Conservation (phyloP, 1,139 yeast species). For the Geotrichum siamense region DNA sequence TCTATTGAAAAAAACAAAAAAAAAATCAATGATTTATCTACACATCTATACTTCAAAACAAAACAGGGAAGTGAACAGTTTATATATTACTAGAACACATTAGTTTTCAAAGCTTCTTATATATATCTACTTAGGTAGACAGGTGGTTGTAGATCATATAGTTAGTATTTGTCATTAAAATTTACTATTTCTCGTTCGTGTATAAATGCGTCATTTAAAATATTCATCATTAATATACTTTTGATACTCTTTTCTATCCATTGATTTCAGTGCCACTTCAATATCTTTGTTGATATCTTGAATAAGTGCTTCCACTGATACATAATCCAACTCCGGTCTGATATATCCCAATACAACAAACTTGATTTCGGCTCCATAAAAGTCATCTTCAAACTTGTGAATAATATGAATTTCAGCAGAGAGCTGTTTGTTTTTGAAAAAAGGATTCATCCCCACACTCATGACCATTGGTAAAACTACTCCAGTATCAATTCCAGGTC, state of each 20-base stretch:
- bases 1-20: not conserved
- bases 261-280: constrained; percentile 49
- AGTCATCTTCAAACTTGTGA: constrained; percentile 57
- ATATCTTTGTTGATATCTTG: constrained; percentile 80
- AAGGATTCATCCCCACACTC: constrained; percentile 96
- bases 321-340: constrained; percentile 84
- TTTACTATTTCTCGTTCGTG: no score
- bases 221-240: constrained; percentile 24
- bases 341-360: constrained; percentile 78
- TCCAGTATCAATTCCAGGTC: constrained; percentile 37
- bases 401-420: constrained; percentile 68
- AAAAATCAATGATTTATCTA: no score
- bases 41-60: no score
- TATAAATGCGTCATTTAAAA: no score
- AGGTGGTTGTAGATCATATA: no score
- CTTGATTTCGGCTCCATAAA: constrained; percentile 75
- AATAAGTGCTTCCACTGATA: constrained; percentile 78
- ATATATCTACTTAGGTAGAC: no score
- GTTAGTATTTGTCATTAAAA: no score
- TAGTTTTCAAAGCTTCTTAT: no score
- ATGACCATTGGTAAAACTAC: constrained; percentile 75
- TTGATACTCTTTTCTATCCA: constrained; percentile 37
- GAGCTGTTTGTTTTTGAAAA: constrained; percentile 66
- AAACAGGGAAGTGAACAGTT: no score
- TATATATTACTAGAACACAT: no score